Evolutionary conservation across 2,329 filamentous ascomycete genomes (phyloP), one percentile per base, ranked within the genome.

Genomic region (Claviceps purpurea): DNA sequence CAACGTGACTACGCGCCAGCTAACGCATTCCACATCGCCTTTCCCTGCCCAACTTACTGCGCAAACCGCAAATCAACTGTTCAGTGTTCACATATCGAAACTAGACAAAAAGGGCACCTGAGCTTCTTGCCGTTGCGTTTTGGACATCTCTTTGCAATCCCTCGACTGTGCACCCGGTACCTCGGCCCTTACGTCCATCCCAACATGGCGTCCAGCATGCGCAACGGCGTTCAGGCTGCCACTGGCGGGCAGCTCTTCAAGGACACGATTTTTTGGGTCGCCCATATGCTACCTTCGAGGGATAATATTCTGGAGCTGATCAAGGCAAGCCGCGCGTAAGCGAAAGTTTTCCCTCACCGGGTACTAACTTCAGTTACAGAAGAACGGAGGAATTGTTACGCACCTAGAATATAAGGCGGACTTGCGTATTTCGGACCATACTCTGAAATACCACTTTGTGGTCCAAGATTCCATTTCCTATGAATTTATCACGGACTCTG

Each of bases 371-470:
- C 0, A 22, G 16, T 10, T 1, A 1, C 13, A 61, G 80, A 63
- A 65, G 41, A 79, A 83, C 55, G 76, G 76, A 4, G 81, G 80
- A 18, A 57, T 60, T 40, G 57, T 81, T 1, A 73, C 75, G 3
- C 53, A 52, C 1, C 52, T 75, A 11, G 79, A 82, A 52, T 76
- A 72, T 53, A 54, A 72, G 2, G 78, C 80, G 10, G 70, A 81
- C 57, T 70, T 77, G 2, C 56, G 77, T 37, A 78, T 84, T 46
- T 73, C 71, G 1, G 77, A 84, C 55, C 69, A 74, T n/a, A n/a
- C n/a, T n/a, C n/a, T n/a, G n/a, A n/a, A n/a, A n/a, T n/a, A n/a
- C n/a, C n/a, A n/a, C n/a, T n/a, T n/a, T n/a, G n/a, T n/a, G n/a
- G n/a, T n/a, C n/a, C n/a, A n/a, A n/a, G 68, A 66, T 2, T 73